Evolutionary conservation across 805 yeast species (phyloP), one percentile per base, ranked within the genome.

Genomic region (Starmerella asiatica): DNA sequence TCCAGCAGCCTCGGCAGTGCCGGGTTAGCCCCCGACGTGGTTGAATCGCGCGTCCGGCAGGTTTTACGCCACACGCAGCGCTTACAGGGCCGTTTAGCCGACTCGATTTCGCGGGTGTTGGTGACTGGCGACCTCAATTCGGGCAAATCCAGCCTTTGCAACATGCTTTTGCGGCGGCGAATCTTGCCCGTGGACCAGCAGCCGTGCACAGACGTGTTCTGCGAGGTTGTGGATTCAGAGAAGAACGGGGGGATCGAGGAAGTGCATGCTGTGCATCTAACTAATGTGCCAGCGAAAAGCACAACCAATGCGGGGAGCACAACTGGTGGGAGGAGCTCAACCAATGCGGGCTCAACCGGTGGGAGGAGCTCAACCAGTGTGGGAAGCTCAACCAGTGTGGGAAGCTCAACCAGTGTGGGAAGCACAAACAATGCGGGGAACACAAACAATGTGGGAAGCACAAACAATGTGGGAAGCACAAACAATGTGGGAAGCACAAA

Each of bases 101-200:
- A 93, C 52, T 83, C 91, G 0, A 71, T 88, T 0, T 86, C 97
- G 2, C 88, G 88, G 52, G 96, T 91, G 1, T 76, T 91, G 45
- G 86, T 91, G 29, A 93, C 98, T 2, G 99, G 99, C 37, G 99
- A 91, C 58, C 69, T 91, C 49, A 91, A 91, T 56, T 80, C 98
- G 0, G 99, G 99, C 3, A 91, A 91, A 55, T 84, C 96, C 1
- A 81, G 94, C 1, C 84, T 91, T 52, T 91, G 98, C 60, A 91
- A 91, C 56, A 88, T 95, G 1, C 63, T 91, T 30, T 62, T 91
- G 43, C 68, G 86, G 49, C 69, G 91, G 37, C 71, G 74, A 36
- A 60, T 91, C 3, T 61, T 91, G 35, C 98, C 99, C 0, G 94
- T 81, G 54, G 99, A 91, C 59, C 98, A 91, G 55, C 94, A 91